Base-by-base conservation (phyloP, 495 filamentous ascomycete species). In the Penicillium pulvis region DNA sequence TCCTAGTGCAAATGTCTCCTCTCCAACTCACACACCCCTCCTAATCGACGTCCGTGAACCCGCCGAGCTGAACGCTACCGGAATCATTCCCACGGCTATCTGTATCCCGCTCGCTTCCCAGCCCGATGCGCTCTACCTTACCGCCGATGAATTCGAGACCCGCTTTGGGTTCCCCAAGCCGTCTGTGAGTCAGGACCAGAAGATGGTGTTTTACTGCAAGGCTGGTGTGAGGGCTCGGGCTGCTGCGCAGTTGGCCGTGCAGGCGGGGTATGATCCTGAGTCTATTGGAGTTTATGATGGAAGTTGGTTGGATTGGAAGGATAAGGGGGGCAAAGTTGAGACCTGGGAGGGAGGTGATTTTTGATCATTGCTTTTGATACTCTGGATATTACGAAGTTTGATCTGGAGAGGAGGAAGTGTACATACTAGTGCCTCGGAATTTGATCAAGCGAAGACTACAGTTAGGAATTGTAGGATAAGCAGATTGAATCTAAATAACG, bases 171-270 rank as follows among this genome's bases (percentile, higher is more conserved):
- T 71, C 47, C 66, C 75, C 4, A 81, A 81, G 70, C 78, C 78
- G 3, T 65, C 54, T 5, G 61, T 53, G 4, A 68, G 59, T 35
- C 55, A 57, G 12, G 60, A 55, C 0, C 50, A 53, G 48, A 57
- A 73, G 30, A 74, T 97, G 11, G 85, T 97, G 2, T 94, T 97
- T 65, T 98, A 96, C 70, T 98, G 94, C 72, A 93, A 90, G 75
- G 85, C 91, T 0, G 94, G 94, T 3, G 91, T 97, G 56, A 81
- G 94, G 71, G 89, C 88, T 64, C 71, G 79, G 20, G 84, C 89
- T 4, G 93, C 93, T n/a, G 92, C 93, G 24, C 81, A 85, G 66
- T 69, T 97, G 75, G 93, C 93, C 50, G 75, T 76, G 50, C 81
- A 88, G 72, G 85, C 84, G 12, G 93, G 94, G 24, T 97, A 88